Conservation (phyloP, 129 eudicot species). For the Chrysanthemum makinoi region DNA sequence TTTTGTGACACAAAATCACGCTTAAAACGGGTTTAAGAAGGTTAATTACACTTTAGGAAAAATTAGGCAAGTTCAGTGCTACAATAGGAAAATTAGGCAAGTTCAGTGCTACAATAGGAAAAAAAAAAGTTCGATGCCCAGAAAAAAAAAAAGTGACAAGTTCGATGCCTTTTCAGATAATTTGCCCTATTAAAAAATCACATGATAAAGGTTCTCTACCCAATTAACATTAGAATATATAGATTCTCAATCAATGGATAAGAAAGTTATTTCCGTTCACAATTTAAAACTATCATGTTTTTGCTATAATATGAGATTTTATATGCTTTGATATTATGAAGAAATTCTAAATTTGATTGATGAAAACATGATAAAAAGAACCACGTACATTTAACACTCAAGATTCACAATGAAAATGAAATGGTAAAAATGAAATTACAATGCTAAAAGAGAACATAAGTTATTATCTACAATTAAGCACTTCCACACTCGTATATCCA, state of each 20-base stretch:
- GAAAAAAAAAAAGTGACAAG: too few species aligned
- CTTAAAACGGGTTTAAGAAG: too few species aligned
- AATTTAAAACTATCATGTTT: neutral
- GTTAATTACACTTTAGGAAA: too few species aligned
- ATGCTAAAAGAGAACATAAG: conserved; percentile 18
- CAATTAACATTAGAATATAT: conserved; percentile 1
- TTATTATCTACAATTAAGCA: conserved; percentile 35
- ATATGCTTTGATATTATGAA: neutral
- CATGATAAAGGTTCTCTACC: conserved; percentile 15
- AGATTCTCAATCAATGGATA: conserved; percentile 20
- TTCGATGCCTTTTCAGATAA: too few species aligned
- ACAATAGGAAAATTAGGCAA: too few species aligned
- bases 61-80: too few species aligned
- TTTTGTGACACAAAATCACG: too few species aligned
- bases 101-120: too few species aligned
- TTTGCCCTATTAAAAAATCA: too few species aligned
- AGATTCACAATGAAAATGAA: conserved; percentile 16
- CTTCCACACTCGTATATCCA: conserved; percentile 30
- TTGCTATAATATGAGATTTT: neutral
- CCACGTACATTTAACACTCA: conserved; percentile 27
- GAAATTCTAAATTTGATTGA: conserved; percentile 6
- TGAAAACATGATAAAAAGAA: neutral
- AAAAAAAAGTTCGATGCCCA: too few species aligned
- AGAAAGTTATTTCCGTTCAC: conserved; percentile 13
- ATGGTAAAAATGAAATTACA: conserved; percentile 8